Conservation (phyloP, 768 basidiomycete species). For the Amanita pseudoporphyria region DNA sequence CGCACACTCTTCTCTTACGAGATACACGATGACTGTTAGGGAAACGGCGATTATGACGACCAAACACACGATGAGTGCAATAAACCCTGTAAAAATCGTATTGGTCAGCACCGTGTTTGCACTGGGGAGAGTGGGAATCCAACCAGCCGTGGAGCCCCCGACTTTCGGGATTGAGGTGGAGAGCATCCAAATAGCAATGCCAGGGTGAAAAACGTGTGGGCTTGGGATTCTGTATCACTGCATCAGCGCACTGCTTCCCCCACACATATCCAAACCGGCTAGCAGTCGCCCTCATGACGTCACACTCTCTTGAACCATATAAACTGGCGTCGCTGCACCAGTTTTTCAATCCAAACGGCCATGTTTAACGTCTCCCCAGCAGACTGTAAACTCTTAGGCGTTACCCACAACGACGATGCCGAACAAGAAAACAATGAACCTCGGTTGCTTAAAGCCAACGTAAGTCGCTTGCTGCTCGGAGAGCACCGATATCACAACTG, state of each 20-base stretch:
- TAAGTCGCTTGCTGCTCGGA: not conserved
- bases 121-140: not conserved
- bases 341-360: not conserved
- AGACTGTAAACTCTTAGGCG: not conserved
- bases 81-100: constrained; percentile 1
- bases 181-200: too few species aligned
- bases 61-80: constrained; percentile 4
- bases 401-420: not conserved
- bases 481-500: not conserved
- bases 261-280: too few species aligned
- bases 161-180: constrained; percentile 1
- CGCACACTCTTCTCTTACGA: not conserved
- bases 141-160: constrained; percentile 5
- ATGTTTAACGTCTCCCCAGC: not conserved
- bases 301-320: not conserved
- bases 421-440: not conserved
- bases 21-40: not conserved
- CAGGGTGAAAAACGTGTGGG: too few species aligned
- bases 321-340: not conserved
- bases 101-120: not conserved
- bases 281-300: too few species aligned
- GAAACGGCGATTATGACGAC: constrained; percentile 1
- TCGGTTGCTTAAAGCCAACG: not conserved
- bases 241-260: not conserved
- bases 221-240: not conserved